These are phyloP conservation scores for Dictyostelium citrinum DNA, from an alignment of 78 protist species.

Conservation along the genomic window DNA sequence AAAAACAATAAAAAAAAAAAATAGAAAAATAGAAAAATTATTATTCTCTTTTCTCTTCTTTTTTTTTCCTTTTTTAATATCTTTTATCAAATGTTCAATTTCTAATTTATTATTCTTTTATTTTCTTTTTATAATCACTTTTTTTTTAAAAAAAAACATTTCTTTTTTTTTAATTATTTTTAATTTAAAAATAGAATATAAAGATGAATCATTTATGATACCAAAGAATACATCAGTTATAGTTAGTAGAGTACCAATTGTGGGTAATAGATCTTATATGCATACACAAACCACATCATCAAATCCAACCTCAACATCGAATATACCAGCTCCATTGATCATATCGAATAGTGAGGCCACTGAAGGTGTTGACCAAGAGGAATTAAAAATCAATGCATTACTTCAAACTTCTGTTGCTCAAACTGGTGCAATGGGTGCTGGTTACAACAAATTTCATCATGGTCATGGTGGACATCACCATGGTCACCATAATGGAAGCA, in stretches of 20 bases:
- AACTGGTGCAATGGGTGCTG: neutral
- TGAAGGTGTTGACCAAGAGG: slow-evolving; percentile 32
- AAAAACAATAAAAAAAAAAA: neutral
- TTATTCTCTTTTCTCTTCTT: neutral
- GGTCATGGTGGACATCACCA: neutral
- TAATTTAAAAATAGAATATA: slow-evolving; percentile 21
- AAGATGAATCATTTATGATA: slow-evolving; percentile 54
- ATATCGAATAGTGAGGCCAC: neutral
- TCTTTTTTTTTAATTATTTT: too few relatives aligned
- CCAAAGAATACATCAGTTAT: slow-evolving; percentile 72
- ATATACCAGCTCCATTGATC: slow-evolving; percentile 37
- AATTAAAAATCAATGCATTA: slow-evolving; percentile 30
- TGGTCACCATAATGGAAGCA: neutral
- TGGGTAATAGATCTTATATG: neutral
- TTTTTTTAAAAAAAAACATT: too few relatives aligned
- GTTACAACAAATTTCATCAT: neutral
- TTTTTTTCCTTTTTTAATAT: neutral
- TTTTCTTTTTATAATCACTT: neutral
- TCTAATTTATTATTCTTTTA: neutral
- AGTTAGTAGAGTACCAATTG: slow-evolving; percentile 36
- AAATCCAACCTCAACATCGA: neutral
- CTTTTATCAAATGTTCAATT: neutral
- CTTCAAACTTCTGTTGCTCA: neutral
- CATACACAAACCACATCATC: neutral
- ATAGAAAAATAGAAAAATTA: neutral